Base-by-base conservation (phyloP, 208 protist species). In the Acanthamoeba lenticulata region DNA sequence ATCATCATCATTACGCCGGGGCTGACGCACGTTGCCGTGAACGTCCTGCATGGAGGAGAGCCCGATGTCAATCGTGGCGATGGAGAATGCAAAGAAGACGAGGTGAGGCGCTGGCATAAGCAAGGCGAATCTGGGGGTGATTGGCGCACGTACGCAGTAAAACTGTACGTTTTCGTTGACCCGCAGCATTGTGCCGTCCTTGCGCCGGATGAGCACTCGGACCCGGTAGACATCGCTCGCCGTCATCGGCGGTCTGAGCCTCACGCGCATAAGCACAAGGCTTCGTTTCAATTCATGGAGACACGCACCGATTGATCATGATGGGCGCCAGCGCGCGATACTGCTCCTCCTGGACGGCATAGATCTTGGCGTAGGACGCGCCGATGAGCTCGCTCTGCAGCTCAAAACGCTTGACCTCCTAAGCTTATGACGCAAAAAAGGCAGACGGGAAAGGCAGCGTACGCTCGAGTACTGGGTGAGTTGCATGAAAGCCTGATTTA, bases 81-180 rank as follows among this genome's bases (percentile, higher is more conserved):
- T n/a, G n/a, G n/a, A n/a, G n/a, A n/a, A n/a, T n/a, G n/a, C n/a
- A n/a, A n/a, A n/a, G n/a, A n/a, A n/a, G n/a, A n/a, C n/a, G n/a
- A n/a, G n/a, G n/a, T n/a, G n/a, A n/a, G n/a, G n/a, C n/a, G n/a
- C n/a, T n/a, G n/a, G n/a, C n/a, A n/a, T n/a, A n/a, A n/a, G n/a
- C n/a, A n/a, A n/a, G n/a, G n/a, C n/a, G n/a, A n/a, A n/a, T n/a
- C n/a, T n/a, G n/a, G n/a, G n/a, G n/a, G n/a, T n/a, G n/a, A n/a
- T n/a, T n/a, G n/a, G n/a, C n/a, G n/a, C 27, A 34, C 29, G 1
- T 86, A 86, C 77, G 44, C 57, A 86, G 77, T 57, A 86, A 42
- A 86, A 86, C 24, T 86, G 77, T 1, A 86, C 77, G 44, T 86
- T 86, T 27, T 86, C 77, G 45, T 4, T 47, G 7, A 57, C 77